These are phyloP conservation scores for Calendula officinalis DNA, from an alignment of 129 eudicot genomes.

Conservation along the genomic window DNA sequence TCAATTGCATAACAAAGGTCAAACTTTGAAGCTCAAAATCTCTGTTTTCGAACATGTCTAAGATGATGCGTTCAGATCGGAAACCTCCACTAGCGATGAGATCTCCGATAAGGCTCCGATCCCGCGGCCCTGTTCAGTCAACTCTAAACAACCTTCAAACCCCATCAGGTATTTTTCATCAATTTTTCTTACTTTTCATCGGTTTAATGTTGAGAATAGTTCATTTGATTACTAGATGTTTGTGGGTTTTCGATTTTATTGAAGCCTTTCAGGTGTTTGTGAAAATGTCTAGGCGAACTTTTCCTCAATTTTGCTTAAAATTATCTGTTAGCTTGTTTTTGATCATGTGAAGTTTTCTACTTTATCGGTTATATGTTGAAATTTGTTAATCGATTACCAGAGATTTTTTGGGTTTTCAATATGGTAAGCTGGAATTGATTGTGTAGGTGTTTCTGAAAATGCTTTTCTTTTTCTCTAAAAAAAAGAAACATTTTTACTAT, in stretches of 20 bases:
- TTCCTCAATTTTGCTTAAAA: background rate
- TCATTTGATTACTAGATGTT: background rate
- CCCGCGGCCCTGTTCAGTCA: conserved; percentile 55
- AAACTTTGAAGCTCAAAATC: background rate
- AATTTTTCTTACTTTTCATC: background rate
- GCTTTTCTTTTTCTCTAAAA: no score
- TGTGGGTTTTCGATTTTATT: background rate
- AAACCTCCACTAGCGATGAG: conserved; percentile 71
- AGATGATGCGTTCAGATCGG: conserved; percentile 56
- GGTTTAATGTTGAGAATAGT: background rate
- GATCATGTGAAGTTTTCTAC: background rate
- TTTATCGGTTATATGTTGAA: background rate
- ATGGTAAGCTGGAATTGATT: background rate
- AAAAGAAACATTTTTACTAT: no score
- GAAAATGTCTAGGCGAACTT: background rate
- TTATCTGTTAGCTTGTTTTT: background rate
- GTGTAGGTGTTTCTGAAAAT: background rate
- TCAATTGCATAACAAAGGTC: conserved; percentile 7
- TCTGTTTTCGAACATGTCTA: conserved; percentile 29
- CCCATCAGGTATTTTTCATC: conserved; percentile 43
- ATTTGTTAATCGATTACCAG: background rate
- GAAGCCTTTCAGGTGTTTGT: conserved; percentile 2
- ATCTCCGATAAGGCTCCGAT: conserved; percentile 80
- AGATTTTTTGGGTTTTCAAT: background rate
- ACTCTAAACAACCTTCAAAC: conserved; percentile 33